Conservation (phyloP, 345 rosid species). For the Erysimum cheiranthoides region DNA sequence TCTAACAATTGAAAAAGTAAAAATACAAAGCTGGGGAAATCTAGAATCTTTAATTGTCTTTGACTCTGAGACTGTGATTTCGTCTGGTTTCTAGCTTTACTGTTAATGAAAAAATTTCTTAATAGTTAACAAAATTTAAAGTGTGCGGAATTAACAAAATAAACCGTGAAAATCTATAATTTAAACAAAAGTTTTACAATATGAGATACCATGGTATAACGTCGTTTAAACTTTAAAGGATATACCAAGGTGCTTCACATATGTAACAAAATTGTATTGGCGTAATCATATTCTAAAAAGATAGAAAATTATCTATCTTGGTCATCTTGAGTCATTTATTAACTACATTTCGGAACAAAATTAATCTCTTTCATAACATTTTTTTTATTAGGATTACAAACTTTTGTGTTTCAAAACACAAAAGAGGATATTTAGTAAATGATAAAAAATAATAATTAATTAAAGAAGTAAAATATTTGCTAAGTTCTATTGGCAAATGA, state of each 20-base stretch:
- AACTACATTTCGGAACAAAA: not conserved
- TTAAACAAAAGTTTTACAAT: not conserved
- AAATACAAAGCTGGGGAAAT: slow-evolving; percentile 3
- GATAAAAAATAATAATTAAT: not conserved
- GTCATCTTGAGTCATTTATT: not conserved
- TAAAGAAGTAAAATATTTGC: not conserved
- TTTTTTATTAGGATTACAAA: not conserved
- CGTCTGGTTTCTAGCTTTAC: slow-evolving; percentile 32
- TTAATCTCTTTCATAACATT: not conserved
- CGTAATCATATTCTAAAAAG: not conserved
- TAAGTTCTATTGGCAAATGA: not conserved
- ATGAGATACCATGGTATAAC: not conserved
- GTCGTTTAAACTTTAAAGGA: not conserved
- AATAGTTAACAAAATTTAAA: not conserved
- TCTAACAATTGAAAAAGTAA: not conserved
- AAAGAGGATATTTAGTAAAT: not conserved
- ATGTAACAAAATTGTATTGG: not conserved
- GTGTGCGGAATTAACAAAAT: not conserved
- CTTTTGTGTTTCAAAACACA: not conserved
- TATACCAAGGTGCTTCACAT: not conserved
- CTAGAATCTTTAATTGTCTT: not conserved
- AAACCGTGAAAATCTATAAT: not conserved
- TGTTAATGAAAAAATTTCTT: slow-evolving; percentile 13
- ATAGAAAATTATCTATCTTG: not conserved
- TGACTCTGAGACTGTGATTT: slow-evolving; percentile 5